Conservation (phyloP, 495 filamentous ascomycete genomes). For the Stereocaulon alpinum region DNA sequence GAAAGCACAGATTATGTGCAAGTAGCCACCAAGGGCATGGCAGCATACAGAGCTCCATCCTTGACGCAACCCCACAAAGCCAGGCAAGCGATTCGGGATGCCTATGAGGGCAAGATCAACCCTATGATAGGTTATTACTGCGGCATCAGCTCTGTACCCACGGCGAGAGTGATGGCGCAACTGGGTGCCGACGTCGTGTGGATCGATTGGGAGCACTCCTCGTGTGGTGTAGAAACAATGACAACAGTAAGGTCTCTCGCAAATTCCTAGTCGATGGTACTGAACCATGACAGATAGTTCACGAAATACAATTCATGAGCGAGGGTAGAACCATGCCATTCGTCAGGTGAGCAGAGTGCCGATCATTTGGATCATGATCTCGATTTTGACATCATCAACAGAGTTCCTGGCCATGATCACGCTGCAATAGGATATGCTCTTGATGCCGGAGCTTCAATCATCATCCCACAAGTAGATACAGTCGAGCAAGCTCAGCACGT, state of each 20-base stretch:
- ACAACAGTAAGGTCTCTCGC: conserved; percentile 22
- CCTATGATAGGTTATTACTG: conserved; percentile 32
- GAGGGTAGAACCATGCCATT: conserved; percentile 32
- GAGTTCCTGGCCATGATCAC: conserved; percentile 38
- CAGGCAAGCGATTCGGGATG: conserved; percentile 36
- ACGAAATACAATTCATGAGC: conserved; percentile 34
- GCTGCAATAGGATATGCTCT: conserved; percentile 38
- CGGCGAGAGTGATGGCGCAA: conserved; percentile 29
- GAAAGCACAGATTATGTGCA: neutral
- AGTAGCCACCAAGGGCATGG: conserved; percentile 23
- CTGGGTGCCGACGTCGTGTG: conserved; percentile 33
- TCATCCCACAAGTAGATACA: conserved; percentile 39
- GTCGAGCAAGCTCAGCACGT: conserved; percentile 36
- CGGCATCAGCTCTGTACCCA: conserved; percentile 28
- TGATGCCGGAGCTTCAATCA: conserved; percentile 36
- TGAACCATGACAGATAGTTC: conserved; percentile 27
- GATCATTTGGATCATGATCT: neutral
- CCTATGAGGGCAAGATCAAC: conserved; percentile 33
- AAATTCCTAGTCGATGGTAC: neutral
- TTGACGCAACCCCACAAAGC: conserved; percentile 36
- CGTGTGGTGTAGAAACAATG: conserved; percentile 37
- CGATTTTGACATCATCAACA: conserved; percentile 3
- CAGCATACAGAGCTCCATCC: conserved; percentile 30
- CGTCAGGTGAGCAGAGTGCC: conserved; percentile 22
- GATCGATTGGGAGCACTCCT: conserved; percentile 39